Evolutionary conservation across 1,284 basidiomycete genomes (phyloP).

Genomic region (Hypsizygus ulmarius): DNA sequence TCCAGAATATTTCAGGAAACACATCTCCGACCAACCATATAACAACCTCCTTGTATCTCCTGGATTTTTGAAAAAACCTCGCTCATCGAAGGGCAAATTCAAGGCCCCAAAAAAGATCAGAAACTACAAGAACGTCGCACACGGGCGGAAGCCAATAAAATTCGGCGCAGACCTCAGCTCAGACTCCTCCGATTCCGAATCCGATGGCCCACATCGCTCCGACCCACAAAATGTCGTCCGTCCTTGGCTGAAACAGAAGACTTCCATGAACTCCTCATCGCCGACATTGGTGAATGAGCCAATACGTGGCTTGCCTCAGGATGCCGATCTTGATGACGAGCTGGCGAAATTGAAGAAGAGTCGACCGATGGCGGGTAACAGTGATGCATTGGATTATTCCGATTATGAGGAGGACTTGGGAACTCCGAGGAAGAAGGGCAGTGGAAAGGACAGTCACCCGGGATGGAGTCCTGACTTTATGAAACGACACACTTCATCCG

Average conservation of each 20-base stretch:
- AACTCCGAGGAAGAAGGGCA: conserved; percentile 18
- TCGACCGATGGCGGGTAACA: conserved; percentile 3
- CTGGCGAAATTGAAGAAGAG: conserved; percentile 13
- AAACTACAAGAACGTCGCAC: conserved; percentile 32
- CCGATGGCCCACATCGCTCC: conserved; percentile 4
- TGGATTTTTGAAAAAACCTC: conserved; percentile 28
- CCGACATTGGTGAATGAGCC: conserved; percentile 23
- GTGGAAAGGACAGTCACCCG: conserved; percentile 11
- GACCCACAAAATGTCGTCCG: conserved; percentile 8
- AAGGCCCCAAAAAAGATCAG: conserved; percentile 20
- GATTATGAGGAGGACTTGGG: conserved; percentile 35
- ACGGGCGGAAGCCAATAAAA: conserved; percentile 37
- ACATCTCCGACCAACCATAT: conserved; percentile 1
- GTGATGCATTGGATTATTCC: conserved; percentile 23
- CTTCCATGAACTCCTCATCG: conserved; percentile 21
- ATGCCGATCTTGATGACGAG: conserved; percentile 8
- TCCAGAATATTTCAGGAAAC: conserved; percentile 3
- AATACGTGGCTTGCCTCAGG: not conserved
- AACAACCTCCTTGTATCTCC: conserved; percentile 14
- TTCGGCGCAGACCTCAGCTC: conserved; percentile 39
- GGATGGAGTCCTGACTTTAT: conserved; percentile 35
- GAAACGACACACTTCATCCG: conserved; percentile 26
- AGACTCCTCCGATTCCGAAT: conserved; percentile 34
- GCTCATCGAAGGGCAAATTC: conserved; percentile 20
- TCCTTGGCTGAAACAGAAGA: conserved; percentile 24